phyloP scores from a whole-genome alignment of 164 flowering plant genomes.

The Pachysandra terminalis region DNA sequence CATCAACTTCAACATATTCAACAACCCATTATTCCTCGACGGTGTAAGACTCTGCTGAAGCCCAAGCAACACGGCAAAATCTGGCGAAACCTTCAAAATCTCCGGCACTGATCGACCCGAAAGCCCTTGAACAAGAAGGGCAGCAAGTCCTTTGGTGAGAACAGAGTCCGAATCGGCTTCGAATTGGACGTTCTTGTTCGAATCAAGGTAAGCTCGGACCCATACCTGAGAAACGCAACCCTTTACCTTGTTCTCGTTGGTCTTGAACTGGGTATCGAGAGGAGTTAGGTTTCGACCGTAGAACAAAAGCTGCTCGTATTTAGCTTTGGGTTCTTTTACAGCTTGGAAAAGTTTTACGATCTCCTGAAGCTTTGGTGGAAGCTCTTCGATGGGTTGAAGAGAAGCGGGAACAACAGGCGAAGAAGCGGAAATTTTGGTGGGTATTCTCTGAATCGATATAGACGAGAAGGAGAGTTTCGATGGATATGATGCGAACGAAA shows the following conservation, averaged over 20 bases:
- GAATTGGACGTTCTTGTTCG: slow-evolving; percentile 51
- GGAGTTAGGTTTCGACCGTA: slow-evolving; percentile 66
- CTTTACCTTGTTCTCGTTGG: slow-evolving; percentile 72
- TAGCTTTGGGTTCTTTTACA: slow-evolving; percentile 71
- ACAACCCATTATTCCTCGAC: slow-evolving; percentile 90
- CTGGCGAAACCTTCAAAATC: slow-evolving; percentile 69
- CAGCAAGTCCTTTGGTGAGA: slow-evolving; percentile 92
- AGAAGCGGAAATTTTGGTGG: slow-evolving; percentile 25
- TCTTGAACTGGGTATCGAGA: slow-evolving; percentile 53
- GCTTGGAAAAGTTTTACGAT: slow-evolving; percentile 82
- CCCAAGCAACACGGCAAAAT: slow-evolving; percentile 72
- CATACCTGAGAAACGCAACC: slow-evolving; percentile 99
- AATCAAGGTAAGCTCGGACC: slow-evolving; percentile 77
- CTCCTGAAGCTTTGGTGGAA: slow-evolving; percentile 81
- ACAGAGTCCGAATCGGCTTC: slow-evolving; percentile 95
- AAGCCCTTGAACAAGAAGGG: slow-evolving; percentile 81
- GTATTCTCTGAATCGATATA: slow-evolving; percentile 45
- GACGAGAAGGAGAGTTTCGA: slow-evolving; percentile 23
- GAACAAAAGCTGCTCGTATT: slow-evolving; percentile 80
- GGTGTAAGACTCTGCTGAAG: slow-evolving; percentile 87
- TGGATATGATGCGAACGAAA: slow-evolving; percentile 17
- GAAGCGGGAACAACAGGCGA: slow-evolving; percentile 18
- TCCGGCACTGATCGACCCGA: slow-evolving; percentile 68
- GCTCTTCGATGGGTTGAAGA: slow-evolving; percentile 52
- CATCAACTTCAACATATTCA: slow-evolving; percentile 91